Percentiles rank a stretch among this genome's conserved stretches.
These are phyloP conservation scores for Lachancea meyersii DNA, from an alignment of 805 yeast genomes.

Conservation along the genomic window DNA sequence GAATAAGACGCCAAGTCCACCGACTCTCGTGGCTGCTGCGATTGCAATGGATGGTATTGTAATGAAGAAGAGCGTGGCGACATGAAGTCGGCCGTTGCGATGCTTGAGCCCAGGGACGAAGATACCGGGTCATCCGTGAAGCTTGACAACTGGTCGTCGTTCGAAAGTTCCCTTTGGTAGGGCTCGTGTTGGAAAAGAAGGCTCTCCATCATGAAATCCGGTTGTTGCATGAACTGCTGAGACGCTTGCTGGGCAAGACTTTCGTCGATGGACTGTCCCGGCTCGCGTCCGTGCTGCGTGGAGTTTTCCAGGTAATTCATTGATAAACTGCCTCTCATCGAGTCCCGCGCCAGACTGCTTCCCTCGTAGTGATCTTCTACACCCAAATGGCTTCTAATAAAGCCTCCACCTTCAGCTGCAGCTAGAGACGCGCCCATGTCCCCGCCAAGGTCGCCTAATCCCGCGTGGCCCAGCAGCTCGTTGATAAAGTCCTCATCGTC, in stretches of 20 bases:
- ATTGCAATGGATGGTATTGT: constrained; percentile 17
- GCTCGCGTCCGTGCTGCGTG: not conserved
- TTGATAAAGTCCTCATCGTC: constrained; percentile 10
- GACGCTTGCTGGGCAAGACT: constrained; percentile 1
- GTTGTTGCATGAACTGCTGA: not conserved
- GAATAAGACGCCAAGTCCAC: constrained; percentile 12
- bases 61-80: constrained; percentile 27
- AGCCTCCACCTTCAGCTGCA: not conserved
- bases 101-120: constrained; percentile 29
- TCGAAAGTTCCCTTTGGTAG: not conserved
- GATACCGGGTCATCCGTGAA: constrained; percentile 27
- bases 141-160: constrained; percentile 19
- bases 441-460: constrained; percentile 2
- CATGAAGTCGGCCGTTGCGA: constrained; percentile 20
- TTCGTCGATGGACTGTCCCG: constrained; percentile 10
- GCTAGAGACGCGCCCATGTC: not conserved
- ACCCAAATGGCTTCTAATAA: not conserved
- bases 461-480: constrained; percentile 8
- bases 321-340: not conserved
- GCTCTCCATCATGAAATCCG: constrained; percentile 3
- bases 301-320: not conserved
- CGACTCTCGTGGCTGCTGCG: constrained; percentile 16
- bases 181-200: constrained; percentile 5
- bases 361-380: not conserved
- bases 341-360: not conserved